phyloP scores from a whole-genome alignment of 305 asterid genomes.

The Lippia alba region DNA sequence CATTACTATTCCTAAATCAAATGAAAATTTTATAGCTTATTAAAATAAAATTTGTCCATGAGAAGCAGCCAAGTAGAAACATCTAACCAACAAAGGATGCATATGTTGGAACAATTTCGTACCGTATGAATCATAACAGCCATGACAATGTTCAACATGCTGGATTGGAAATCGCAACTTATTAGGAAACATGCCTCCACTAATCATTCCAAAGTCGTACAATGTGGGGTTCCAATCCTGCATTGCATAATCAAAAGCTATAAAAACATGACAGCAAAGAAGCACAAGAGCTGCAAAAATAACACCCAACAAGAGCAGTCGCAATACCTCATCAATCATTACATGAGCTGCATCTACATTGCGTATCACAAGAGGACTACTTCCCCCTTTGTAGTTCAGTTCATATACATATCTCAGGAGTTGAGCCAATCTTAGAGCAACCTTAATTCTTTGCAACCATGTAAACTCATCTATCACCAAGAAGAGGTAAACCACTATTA shows the following conservation, averaged over 20 bases:
- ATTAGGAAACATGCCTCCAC: neutral
- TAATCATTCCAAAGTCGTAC: neutral
- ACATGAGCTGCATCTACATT: neutral
- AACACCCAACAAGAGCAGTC: neutral
- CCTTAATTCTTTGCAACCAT: constrained; percentile 5
- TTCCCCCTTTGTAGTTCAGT: neutral
- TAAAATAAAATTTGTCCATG: too few species aligned
- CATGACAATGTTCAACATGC: too few species aligned
- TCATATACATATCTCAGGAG: neutral
- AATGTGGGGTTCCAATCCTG: neutral
- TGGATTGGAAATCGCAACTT: neutral
- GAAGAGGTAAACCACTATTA: neutral
- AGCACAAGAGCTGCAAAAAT: too few species aligned
- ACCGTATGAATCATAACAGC: too few species aligned
- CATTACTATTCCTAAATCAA: too few species aligned
- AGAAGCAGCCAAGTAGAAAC: too few species aligned
- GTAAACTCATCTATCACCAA: neutral
- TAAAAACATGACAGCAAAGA: neutral
- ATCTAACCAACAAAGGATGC: too few species aligned
- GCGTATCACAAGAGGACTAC: neutral
- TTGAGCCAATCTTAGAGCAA: neutral
- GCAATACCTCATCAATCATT: constrained; percentile 1
- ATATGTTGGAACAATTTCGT: too few species aligned
- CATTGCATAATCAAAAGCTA: neutral
- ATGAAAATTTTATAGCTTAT: too few species aligned